Percentiles rank a stretch among this genome's conserved stretches.
phyloP scores from a whole-genome alignment of 2,329 filamentous ascomycete species.

The Colletotrichum sp. region DNA sequence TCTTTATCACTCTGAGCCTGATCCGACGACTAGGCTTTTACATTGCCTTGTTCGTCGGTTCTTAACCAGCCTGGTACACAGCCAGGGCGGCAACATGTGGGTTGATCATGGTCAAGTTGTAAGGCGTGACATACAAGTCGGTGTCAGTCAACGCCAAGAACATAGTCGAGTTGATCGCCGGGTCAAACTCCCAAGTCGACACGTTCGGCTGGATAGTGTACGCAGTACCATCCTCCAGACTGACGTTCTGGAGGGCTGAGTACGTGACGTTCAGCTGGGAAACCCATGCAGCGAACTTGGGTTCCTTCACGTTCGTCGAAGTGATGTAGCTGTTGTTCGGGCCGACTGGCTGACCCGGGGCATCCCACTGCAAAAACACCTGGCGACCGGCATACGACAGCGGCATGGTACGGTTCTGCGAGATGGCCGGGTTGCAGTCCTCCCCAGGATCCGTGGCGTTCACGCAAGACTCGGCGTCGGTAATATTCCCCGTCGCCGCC shows the following conservation, averaged over 20 bases:
- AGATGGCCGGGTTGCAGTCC: conserved; percentile 69
- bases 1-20: rapidly evolving
- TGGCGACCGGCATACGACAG: conserved; percentile 77
- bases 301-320: conserved; percentile 58
- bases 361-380: conserved; percentile 76
- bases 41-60: rapidly evolving
- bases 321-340: conserved; percentile 87
- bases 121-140: conserved; percentile 73
- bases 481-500: conserved; percentile 51
- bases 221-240: conserved; percentile 52
- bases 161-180: conserved; percentile 77
- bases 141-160: conserved; percentile 78
- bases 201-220: conserved; percentile 77
- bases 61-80: conserved; percentile 79
- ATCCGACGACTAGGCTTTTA: rapidly evolving
- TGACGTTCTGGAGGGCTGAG: conserved; percentile 61
- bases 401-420: conserved; percentile 71
- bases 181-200: conserved; percentile 71
- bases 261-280: conserved; percentile 80
- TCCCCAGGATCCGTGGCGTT: conserved; percentile 58
- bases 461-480: conserved; percentile 57
- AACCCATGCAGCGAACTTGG: conserved; percentile 77
- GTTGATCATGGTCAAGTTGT: conserved; percentile 77
- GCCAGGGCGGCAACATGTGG: conserved; percentile 77
- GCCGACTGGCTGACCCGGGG: conserved; percentile 70